Percentiles rank a stretch among this genome's conserved stretches.
Conservation (phyloP, 495 filamentous ascomycete species). For the Xylaria curta region DNA sequence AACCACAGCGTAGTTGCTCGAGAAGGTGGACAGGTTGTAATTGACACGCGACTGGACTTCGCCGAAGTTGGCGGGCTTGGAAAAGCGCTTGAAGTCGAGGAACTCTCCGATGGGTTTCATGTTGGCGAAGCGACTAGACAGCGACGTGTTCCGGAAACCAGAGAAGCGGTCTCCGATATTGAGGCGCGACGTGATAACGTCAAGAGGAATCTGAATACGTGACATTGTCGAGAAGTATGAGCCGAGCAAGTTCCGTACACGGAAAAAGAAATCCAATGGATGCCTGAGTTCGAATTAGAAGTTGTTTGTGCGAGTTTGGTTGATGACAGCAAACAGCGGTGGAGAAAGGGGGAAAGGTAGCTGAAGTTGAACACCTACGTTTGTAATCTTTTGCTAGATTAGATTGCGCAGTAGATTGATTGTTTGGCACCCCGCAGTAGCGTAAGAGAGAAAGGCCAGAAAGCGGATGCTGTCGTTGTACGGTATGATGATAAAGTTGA, state of each 20-base stretch:
- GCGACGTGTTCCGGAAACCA: conserved; percentile 75
- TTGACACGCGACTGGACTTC: conserved; percentile 94
- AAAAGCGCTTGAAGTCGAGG: conserved; percentile 91
- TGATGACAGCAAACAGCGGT: not conserved
- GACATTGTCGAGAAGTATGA: conserved; percentile 65
- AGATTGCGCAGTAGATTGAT: not conserved
- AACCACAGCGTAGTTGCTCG: conserved; percentile 95
- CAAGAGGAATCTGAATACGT: conserved; percentile 87
- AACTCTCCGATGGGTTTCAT: conserved; percentile 91
- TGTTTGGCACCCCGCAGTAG: not conserved
- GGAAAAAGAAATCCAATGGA: not conserved
- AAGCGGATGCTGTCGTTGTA: not conserved
- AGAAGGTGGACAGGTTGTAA: conserved; percentile 97
- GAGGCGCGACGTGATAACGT: conserved; percentile 86
- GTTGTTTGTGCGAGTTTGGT: conserved; percentile 9
- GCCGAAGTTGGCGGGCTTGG: conserved; percentile 88
- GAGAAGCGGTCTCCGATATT: conserved; percentile 77
- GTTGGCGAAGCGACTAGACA: conserved; percentile 87
- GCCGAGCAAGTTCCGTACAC: not conserved
- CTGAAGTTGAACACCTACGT: conserved; percentile 17
- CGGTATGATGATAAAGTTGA: not conserved
- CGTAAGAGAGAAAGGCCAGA: not conserved
- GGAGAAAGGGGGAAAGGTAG: conserved; percentile 26
- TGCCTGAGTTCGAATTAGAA: not conserved
- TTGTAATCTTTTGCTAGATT: not conserved